Conservation (phyloP, 176 grass and related monocot species). For the Urochloa ruziziensis region DNA sequence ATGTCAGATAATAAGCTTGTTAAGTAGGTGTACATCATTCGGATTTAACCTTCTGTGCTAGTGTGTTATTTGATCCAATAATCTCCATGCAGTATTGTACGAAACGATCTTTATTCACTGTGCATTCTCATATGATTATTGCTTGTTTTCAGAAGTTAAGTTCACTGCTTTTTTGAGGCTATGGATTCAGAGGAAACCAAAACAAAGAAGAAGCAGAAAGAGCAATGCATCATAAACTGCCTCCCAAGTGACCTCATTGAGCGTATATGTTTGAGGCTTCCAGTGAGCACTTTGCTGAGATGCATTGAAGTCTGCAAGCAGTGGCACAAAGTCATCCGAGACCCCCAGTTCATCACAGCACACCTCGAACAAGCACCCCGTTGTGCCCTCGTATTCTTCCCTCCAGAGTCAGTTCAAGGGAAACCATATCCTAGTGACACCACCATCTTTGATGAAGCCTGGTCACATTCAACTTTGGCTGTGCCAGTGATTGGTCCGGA, state of each 20-base stretch:
- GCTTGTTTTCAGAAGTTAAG: neutral
- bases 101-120: too few species aligned
- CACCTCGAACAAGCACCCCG: neutral
- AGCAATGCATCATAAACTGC: neutral
- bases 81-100: neutral
- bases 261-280: slow-evolving; percentile 24
- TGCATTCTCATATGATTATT: neutral
- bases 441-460: slow-evolving; percentile 19
- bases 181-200: slow-evolving; percentile 21
- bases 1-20: neutral
- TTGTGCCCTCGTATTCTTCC: slow-evolving; percentile 6
- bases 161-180: neutral
- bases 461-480: neutral
- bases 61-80: neutral
- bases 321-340: slow-evolving; percentile 20
- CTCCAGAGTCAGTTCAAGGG: neutral
- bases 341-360: neutral
- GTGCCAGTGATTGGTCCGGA: slow-evolving; percentile 31
- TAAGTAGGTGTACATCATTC: neutral
- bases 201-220: neutral
- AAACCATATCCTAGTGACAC: slow-evolving; percentile 16
- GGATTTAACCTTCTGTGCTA: neutral
- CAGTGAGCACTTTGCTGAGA: slow-evolving; percentile 16
- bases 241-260: slow-evolving; percentile 9
- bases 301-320: slow-evolving; percentile 37